A percentile compares a stretch with the other conserved stretches of the same genome.
phyloP scores from a whole-genome alignment of 177 flowering plant species.

The Tripterygium wilfordii region DNA sequence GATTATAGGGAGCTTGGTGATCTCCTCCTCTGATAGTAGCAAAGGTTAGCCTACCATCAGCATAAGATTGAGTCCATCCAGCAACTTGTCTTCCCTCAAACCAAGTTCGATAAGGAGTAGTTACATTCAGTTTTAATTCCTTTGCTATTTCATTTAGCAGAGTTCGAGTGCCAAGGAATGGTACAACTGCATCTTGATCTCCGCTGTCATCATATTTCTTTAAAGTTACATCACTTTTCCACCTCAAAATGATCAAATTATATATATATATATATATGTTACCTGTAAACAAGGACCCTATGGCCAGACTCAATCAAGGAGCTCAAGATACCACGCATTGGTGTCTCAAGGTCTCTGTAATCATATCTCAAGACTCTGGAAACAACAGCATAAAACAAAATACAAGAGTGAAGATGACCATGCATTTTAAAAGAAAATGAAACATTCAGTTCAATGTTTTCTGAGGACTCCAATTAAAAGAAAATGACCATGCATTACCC shows the following conservation, averaged over 20 bases:
- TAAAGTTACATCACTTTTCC: neutral
- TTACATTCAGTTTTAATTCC: slow-evolving; percentile 22
- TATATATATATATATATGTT: too few relatives aligned
- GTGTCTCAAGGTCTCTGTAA: neutral
- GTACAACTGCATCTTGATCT: slow-evolving; percentile 43
- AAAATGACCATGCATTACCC: too few relatives aligned
- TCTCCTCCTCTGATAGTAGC: slow-evolving; percentile 49
- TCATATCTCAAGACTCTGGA: neutral
- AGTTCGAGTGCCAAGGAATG: slow-evolving; percentile 26
- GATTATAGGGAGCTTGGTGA: slow-evolving; percentile 37
- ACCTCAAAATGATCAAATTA: neutral
- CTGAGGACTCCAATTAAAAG: too few relatives aligned
- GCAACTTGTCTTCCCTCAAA: slow-evolving; percentile 37
- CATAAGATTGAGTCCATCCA: slow-evolving; percentile 47
- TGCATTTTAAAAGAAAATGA: too few relatives aligned
- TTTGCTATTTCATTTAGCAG: slow-evolving; percentile 23
- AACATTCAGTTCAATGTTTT: too few relatives aligned
- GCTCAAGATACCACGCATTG: slow-evolving; percentile 4
- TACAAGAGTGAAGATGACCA: too few relatives aligned
- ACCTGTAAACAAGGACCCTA: slow-evolving; percentile 3
- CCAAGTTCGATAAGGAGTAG: slow-evolving; percentile 31
- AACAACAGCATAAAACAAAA: too few relatives aligned
- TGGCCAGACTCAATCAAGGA: slow-evolving; percentile 1
- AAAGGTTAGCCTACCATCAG: slow-evolving; percentile 26
- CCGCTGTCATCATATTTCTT: slow-evolving; percentile 20